phyloP scores from a whole-genome alignment of 768 basidiomycete genomes.

The Tylopilus plumbeoviolaceoides region DNA sequence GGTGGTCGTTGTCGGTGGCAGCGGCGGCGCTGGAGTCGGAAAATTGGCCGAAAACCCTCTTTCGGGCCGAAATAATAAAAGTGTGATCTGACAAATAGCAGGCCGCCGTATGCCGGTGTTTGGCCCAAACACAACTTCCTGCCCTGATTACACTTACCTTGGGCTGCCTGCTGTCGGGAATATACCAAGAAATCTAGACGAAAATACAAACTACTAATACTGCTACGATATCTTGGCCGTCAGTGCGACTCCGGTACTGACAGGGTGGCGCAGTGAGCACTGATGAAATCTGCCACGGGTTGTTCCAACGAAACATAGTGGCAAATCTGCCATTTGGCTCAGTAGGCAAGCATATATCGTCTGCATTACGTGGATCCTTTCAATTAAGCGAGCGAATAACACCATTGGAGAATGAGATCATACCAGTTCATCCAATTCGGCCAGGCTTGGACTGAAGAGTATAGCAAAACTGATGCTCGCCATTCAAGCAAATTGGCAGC shows the following conservation, averaged over 20 bases:
- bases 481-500: neutral
- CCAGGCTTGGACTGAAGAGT: neutral
- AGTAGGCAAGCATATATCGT: neutral
- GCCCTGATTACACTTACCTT: constrained; percentile 27
- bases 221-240: constrained; percentile 6
- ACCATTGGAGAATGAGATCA: neutral
- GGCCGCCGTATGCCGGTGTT: constrained; percentile 31
- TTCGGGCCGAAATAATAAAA: constrained; percentile 50
- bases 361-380: neutral
- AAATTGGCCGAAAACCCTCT: constrained; percentile 59
- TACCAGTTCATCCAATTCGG: constrained; percentile 1
- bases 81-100: constrained; percentile 27
- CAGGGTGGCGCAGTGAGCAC: neutral
- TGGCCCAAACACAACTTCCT: constrained; percentile 26
- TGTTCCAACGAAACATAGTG: neutral
- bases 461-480: neutral
- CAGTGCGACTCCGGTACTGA: neutral
- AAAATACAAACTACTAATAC: constrained; percentile 8
- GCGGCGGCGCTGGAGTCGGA: constrained; percentile 56
- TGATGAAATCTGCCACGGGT: neutral
- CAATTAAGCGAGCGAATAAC: constrained; percentile 1
- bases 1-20: constrained; percentile 46
- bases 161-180: constrained; percentile 1
- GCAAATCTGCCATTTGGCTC: constrained; percentile 4
- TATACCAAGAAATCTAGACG: constrained; percentile 10